phyloP scores from a whole-genome alignment of 768 basidiomycete genomes.

The Clitopilus hobsonii region DNA sequence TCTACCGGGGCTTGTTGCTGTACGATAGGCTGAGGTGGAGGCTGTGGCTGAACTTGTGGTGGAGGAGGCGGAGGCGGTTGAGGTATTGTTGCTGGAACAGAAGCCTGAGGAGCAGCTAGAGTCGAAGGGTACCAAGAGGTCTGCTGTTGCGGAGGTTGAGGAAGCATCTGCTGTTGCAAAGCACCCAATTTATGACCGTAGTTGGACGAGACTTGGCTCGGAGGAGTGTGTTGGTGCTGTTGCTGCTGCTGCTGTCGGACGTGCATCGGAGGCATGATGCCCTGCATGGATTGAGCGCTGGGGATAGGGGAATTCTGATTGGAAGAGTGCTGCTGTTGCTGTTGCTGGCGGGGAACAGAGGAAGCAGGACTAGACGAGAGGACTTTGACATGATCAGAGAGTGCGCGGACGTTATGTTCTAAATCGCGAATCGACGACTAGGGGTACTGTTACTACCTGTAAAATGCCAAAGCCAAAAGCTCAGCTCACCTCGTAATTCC shows the following conservation, averaged over 20 bases:
- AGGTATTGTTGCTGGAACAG: slow-evolving; percentile 71
- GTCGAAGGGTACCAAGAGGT: slow-evolving; percentile 58
- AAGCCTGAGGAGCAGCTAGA: slow-evolving; percentile 80
- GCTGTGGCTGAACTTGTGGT: slow-evolving; percentile 17
- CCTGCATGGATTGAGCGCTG: slow-evolving; percentile 30
- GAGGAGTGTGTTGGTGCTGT: too few species aligned
- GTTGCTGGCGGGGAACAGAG: slow-evolving; percentile 39
- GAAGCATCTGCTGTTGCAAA: slow-evolving; percentile 31
- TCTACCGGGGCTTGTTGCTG: neutral
- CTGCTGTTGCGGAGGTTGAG: slow-evolving; percentile 32
- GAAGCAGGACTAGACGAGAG: slow-evolving; percentile 50
- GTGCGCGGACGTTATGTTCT: slow-evolving; percentile 67
- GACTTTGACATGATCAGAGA: slow-evolving; percentile 83
- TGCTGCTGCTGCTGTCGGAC: slow-evolving; percentile 38
- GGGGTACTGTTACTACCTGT: neutral
- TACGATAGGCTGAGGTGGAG: slow-evolving; percentile 5
- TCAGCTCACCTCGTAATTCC: slow-evolving; percentile 68
- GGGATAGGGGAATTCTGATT: slow-evolving; percentile 36
- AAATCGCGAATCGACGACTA: slow-evolving; percentile 76
- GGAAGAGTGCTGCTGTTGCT: too few species aligned
- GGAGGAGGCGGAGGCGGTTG: slow-evolving; percentile 39
- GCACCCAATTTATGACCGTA: slow-evolving; percentile 32
- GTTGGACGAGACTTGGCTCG: slow-evolving; percentile 30
- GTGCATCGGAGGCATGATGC: slow-evolving; percentile 31
- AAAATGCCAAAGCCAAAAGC: neutral